Evolutionary conservation across 2,329 filamentous ascomycete species (phyloP).

Genomic region (Trichoderma atrobrunneum): DNA sequence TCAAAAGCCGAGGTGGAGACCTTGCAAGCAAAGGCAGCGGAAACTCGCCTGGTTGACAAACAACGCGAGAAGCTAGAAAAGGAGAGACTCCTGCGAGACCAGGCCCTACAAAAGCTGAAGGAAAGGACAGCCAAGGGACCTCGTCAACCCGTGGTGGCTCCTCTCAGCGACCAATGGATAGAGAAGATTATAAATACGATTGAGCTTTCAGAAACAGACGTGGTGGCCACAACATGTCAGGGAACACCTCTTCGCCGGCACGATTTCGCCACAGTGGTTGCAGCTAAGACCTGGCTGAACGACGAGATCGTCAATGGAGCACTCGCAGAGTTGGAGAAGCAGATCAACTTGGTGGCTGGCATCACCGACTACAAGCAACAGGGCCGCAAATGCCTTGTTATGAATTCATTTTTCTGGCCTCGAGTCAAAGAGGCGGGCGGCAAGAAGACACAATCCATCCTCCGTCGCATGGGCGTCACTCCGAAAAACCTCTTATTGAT

Average conservation of each 20-base stretch:
- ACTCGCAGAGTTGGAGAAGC: constrained; percentile 58
- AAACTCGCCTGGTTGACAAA: constrained; percentile 11
- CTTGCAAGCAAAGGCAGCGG: not conserved
- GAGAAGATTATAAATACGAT: not conserved
- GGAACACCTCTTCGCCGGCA: constrained; percentile 49
- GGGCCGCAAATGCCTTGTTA: constrained; percentile 58
- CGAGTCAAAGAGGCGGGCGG: constrained; percentile 50
- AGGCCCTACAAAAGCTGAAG: constrained; percentile 22
- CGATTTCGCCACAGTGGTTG: constrained; percentile 63
- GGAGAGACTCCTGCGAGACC: not conserved
- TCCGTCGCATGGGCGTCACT: constrained; percentile 55
- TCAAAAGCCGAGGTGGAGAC: constrained; percentile 22
- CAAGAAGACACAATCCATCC: constrained; percentile 49
- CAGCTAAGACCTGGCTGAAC: constrained; percentile 64
- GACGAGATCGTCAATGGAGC: constrained; percentile 72
- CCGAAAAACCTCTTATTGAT: constrained; percentile 62
- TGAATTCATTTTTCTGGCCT: constrained; percentile 66
- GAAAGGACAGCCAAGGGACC: constrained; percentile 21
- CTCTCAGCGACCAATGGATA: constrained; percentile 31
- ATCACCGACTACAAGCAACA: constrained; percentile 45
- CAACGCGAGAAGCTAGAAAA: not conserved
- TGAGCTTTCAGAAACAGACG: constrained; percentile 7
- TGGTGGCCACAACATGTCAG: constrained; percentile 47
- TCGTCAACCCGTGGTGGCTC: constrained; percentile 27
- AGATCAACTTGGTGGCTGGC: constrained; percentile 56